Percentiles rank a stretch among this genome's conserved stretches.
Evolutionary conservation across 345 rosid genomes (phyloP).

Genomic region (Eucalyptus polyanthemos): DNA sequence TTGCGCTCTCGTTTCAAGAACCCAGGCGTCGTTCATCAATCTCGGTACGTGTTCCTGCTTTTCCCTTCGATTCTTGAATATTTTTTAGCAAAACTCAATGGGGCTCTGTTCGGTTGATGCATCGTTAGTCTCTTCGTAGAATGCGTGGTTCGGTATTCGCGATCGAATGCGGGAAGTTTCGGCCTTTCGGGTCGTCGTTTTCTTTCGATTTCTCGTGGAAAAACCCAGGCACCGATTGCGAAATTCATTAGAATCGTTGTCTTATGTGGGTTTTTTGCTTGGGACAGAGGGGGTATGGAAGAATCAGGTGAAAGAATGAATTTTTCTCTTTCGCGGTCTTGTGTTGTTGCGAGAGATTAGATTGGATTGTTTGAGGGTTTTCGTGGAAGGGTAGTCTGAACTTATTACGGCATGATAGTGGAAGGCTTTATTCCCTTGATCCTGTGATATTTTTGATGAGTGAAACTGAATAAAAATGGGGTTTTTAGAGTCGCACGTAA

Average conservation of each 20-base stretch:
- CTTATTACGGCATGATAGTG: neutral
- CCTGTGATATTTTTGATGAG: neutral
- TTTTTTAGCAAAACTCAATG: too few relatives aligned
- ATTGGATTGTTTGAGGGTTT: neutral
- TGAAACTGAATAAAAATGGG: neutral
- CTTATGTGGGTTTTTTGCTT: rapidly evolving
- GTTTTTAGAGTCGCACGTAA: neutral
- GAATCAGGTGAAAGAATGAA: neutral
- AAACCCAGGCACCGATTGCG: neutral
- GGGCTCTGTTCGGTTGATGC: too few relatives aligned
- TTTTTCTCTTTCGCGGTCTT: neutral
- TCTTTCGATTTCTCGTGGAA: neutral
- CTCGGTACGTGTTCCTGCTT: too few relatives aligned
- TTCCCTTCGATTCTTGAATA: too few relatives aligned
- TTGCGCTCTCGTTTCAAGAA: too few relatives aligned
- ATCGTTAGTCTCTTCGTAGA: too few relatives aligned
- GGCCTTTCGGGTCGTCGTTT: too few relatives aligned
- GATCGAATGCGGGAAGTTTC: too few relatives aligned
- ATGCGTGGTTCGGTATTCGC: too few relatives aligned
- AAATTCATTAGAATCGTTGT: neutral
- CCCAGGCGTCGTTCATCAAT: too few relatives aligned
- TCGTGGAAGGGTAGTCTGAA: neutral
- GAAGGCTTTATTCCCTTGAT: rapidly evolving
- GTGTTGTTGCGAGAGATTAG: neutral
- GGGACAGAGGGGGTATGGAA: neutral